Evolutionary conservation across 139 green algal genomes (phyloP), one percentile per base, ranked within the genome.

Genomic region (Closterium sp.): DNA sequence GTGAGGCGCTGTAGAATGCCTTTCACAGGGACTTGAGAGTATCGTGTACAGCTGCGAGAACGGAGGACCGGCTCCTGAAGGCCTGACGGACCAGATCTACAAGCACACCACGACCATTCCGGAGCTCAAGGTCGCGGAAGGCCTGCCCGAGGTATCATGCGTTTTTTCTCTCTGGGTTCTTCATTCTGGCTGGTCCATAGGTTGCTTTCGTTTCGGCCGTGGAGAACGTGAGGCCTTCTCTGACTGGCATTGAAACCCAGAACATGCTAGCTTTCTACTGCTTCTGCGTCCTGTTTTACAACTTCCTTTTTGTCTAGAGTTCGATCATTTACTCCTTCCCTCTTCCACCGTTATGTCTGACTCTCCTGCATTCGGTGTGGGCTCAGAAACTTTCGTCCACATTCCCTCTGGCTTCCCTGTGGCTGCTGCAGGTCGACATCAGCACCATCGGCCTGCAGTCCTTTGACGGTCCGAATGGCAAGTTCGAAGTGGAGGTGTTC

Each of bases 21-120:
- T 55, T 6, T 6, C 36, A 55, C 6, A 6, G 6, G 6, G 36
- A 55, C 36, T 55, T 55, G 36, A 6, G 36, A 4, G 4, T 4
- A 95, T 95, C 88, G 95, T 95, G 92, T 95, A 95, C 93, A 95
- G 95, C 83, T 89, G 69, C 32, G 88, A 93, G 10, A 95, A 91
- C 89, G 93, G 92, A 38, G 6, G 36, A 4, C 36, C 93, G 55
- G 92, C 92, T 23, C 92, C 85, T 3, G 93, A 95, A 85, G 33
- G 28, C 25, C 43, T 95, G 31, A 95, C 93, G 2, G 38, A 94
- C 84, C 25, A 23, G 7, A 99, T 99, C 94, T 99, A 95, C 87
- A 95, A 94, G 12, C 96, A 97, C 94, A 99, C 97, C 23, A 90
- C 95, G 85, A 97, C 91, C 66, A 97, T 99, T 93, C 93, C 92